Evolutionary conservation across 192 early-diverging fungal species (phyloP), one percentile per base, ranked within the genome.

Genomic region (Coemansia sp.): DNA sequence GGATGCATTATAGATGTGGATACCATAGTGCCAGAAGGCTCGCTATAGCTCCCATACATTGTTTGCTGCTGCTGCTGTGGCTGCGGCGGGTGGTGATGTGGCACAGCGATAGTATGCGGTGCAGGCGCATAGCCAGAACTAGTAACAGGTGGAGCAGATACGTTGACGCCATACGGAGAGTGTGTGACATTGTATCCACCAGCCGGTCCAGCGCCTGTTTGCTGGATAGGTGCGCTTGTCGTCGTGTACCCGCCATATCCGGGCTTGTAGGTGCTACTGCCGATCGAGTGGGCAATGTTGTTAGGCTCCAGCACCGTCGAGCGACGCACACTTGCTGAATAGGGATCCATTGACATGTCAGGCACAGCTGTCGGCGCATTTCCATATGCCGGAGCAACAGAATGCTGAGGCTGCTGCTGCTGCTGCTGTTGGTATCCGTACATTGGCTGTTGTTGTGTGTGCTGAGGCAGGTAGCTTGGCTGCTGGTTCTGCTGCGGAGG

Each of bases 171-270:
- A n/a, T n/a, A n/a, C n/a, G n/a, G n/a, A n/a, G n/a, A n/a, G n/a
- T n/a, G n/a, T n/a, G n/a, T n/a, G n/a, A n/a, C n/a, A n/a, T 30
- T 19, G 11, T 58, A 58, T 6, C 55, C 60, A 17, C 41, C 42
- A 6, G 46, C 26, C 22, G 52, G 53, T 2, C 50, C 49, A 11
- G 49, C 14, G 3, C 18, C 25, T 6, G 55, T 14, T 15, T 11
- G 8, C 47, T 69, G 66, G 15, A 56, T 49, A 15, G 57, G 65
- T 6, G 54, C 63, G 24, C 58, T 29, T 3, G 58, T 35, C 24
- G 63, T 41, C 25, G 64, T 36, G 27, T 74, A 67, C 3, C 71
- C 60, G 14, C 64, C 64, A 40, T 74, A 67, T 0, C 55, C 71
- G 0, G 59, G 64, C 48, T 67, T 62, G 60, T 59, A 67, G n/a